Conservation (phyloP, 2,329 filamentous ascomycete species). For the Lachnellula arida region DNA sequence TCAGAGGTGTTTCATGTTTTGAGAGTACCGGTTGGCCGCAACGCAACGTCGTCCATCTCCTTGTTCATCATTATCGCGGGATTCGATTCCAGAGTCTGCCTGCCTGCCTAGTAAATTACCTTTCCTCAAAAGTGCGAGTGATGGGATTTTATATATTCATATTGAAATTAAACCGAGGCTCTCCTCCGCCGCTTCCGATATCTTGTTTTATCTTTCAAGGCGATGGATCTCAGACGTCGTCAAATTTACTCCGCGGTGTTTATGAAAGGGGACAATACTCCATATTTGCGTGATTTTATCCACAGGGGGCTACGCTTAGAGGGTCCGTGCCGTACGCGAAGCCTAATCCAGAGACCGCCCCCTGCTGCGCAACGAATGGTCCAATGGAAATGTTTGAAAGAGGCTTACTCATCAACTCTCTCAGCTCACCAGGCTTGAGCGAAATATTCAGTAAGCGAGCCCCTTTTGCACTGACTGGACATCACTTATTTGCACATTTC, state of each 20-base stretch:
- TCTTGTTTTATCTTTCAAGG: too few relatives aligned
- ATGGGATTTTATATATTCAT: too few relatives aligned
- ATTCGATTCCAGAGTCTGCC: neutral
- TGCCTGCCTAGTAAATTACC: neutral
- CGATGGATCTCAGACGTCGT: too few relatives aligned
- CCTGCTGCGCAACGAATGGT: neutral
- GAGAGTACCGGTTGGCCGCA: constrained; percentile 9
- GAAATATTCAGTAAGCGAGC: too few relatives aligned
- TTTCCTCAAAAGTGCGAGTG: neutral
- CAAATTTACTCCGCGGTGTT: too few relatives aligned
- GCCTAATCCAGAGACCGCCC: neutral
- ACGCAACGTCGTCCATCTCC: neutral
- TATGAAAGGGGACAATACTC: too few relatives aligned
- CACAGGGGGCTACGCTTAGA: neutral
- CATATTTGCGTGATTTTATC: too few relatives aligned
- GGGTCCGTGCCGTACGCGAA: neutral
- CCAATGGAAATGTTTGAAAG: neutral
- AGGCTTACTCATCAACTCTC: neutral
- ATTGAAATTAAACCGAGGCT: too few relatives aligned
- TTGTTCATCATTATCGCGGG: neutral
- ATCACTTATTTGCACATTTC: too few relatives aligned
- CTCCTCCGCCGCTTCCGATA: too few relatives aligned
- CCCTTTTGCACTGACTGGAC: too few relatives aligned
- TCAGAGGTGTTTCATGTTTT: neutral
- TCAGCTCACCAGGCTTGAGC: neutral